Evolutionary conservation across 2,329 filamentous ascomycete species (phyloP), one percentile per base, ranked within the genome.

Genomic region (Sporothrix schenckii): DNA sequence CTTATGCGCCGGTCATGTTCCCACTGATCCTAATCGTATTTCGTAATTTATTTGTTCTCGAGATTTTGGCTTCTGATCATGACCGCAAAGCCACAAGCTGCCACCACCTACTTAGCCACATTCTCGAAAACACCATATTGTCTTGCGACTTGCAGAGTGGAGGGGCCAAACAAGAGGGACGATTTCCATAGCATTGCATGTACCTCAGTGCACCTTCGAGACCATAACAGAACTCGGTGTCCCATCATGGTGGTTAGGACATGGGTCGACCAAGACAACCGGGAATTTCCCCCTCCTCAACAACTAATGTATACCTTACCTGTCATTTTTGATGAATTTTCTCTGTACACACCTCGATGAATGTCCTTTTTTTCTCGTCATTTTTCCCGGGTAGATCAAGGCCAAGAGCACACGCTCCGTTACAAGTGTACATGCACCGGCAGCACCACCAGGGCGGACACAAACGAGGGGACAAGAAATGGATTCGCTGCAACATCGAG

Each of bases 381-480:
- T 44, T 27, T 44, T 39, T 39, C 5, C 30, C 47, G 19, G 47
- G 19, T 39, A 34, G 63, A 41, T 66, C 63, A 53, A 66, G 63
- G 63, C 24, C 41, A 53, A 24, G 21, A 66, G 47, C 44, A 11
- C 47, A 24, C 14, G 14, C 63, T 21, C 9, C 21, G 63, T 44
- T 24, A 53, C 56, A 61, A 2, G 24, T 24, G 24, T 24, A 24
- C 24, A 24, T 24, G 2, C 24, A 24, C 24, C 24, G 24, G 24
- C 24, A 24, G 24, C 24, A 24, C 24, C 24, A 24, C 24, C 24
- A 24, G 30, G 30, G 30, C 19, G 56, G 56, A 52, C n/a, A 50
- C 56, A 69, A 66, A 34, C 66, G 30, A 66, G 39, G 52, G 27
- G 34, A n/a, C 49, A 44, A 24, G 49, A 68, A 61, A 70, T 39